Base-by-base conservation (phyloP, 2,329 filamentous ascomycete genomes). In the Neurospora crassa region DNA sequence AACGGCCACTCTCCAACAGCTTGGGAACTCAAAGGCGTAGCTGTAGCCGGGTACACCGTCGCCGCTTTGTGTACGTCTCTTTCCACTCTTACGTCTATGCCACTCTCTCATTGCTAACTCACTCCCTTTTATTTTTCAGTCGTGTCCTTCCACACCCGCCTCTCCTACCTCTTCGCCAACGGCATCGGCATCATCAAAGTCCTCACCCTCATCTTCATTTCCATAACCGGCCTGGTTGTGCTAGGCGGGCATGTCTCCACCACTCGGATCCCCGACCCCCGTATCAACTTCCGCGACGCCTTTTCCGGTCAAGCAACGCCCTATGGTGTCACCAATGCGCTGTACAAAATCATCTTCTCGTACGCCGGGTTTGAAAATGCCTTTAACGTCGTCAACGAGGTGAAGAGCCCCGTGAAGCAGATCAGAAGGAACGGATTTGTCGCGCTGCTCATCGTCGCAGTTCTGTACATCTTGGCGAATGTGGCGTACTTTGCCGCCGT, bases 21-120 rank as follows among this genome's bases (percentile, higher is more conserved):
- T n/a, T 92, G 90, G 90, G 82, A 91, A 75, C 78, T 87, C 69
- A 91, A 91, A 76, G 90, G 89, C 1, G 86, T 91, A 2, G 90
- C 90, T 0, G 80, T 91, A 34, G 89, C 87, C 1, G 86, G 84
- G 0, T 91, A 91, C 75, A 89, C 87, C 0, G 76, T 89, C 0
- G 88, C 89, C 3, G 82, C 86, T 0, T 73, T 90, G 1, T 82
- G 87, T 87, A 75, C 73, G 16, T 20, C 45, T 14, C 45, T 53
- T 40, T 29, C 24, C 24, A 29, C 24, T 29, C 24, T 2, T 29
- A 3, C 24, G 24, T 29, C 24, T 3, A 29, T 29, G 2, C 24
- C 24, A 29, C 24, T 29, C 24, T 29, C 24, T 29, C 24, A 29
- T 2, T 29, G 29, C 29, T 53, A 29, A 70, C 40, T 40, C 2